Conservation (phyloP, 2,329 filamentous ascomycete genomes). For the Calycina herbarum region DNA sequence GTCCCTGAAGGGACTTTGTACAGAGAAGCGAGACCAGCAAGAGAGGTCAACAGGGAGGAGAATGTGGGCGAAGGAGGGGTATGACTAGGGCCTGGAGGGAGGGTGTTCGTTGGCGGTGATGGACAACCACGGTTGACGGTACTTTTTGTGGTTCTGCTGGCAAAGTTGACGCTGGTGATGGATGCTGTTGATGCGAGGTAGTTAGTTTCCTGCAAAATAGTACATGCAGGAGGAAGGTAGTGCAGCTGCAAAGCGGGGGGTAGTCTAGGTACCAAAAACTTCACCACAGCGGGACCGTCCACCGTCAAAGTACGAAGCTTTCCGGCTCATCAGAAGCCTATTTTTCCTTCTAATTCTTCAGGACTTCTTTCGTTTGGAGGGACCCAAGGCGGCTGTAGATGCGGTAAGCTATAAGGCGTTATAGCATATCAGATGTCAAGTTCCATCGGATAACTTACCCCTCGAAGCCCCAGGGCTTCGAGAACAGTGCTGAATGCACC, state of each 20-base stretch:
- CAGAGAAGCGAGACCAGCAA: constrained; percentile 13
- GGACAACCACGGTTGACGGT: not conserved
- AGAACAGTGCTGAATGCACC: constrained; percentile 10
- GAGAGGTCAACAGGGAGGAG: not conserved
- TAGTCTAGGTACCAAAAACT: not conserved
- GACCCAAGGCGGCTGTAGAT: not conserved
- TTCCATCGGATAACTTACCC: constrained; percentile 1
- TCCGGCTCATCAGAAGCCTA: not conserved
- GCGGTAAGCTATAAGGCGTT: not conserved
- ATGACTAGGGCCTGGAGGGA: not conserved
- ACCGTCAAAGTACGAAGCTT: not conserved
- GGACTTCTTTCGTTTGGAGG: not conserved
- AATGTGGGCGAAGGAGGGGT: not conserved
- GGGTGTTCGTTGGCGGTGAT: constrained; percentile 16
- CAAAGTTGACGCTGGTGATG: not conserved
- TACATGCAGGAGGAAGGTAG: not conserved
- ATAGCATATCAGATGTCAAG: constrained; percentile 14
- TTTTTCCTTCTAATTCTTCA: not conserved
- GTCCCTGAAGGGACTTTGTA: constrained; percentile 9
- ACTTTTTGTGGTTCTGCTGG: not conserved
- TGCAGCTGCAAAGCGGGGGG: not conserved
- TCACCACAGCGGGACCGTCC: not conserved
- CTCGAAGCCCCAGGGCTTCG: constrained; percentile 7
- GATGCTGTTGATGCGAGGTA: not conserved
- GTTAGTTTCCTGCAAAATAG: not conserved